Evolutionary conservation across 139 green algal genomes (phyloP).

Genomic region (Limnomonas spitsbergensis): DNA sequence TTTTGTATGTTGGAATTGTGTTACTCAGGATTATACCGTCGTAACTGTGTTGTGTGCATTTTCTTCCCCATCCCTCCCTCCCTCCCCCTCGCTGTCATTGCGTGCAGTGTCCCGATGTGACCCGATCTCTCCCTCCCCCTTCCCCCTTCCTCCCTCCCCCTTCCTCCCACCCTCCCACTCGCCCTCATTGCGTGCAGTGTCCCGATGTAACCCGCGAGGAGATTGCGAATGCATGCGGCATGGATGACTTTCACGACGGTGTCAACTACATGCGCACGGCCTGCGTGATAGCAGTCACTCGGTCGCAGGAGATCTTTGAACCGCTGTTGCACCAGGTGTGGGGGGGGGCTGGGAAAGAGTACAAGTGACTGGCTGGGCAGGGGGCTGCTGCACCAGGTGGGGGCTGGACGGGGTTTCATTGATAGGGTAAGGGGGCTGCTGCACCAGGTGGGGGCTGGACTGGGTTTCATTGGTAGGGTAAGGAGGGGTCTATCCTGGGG

Average conservation of each 20-base stretch:
- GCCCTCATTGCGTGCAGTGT: too few species aligned
- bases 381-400: conserved; percentile 77
- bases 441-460: not conserved
- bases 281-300: conserved; percentile 87
- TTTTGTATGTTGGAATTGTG: too few species aligned
- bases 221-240: conserved; percentile 92
- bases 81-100: too few species aligned
- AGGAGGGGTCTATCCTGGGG: too few species aligned
- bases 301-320: conserved; percentile 84
- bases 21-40: too few species aligned
- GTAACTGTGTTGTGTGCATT: too few species aligned
- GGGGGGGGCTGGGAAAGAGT: too few species aligned
- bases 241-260: conserved; percentile 93
- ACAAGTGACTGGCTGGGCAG: not conserved
- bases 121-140: too few species aligned
- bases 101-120: conserved; percentile 15
- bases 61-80: too few species aligned
- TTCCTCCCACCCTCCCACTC: too few species aligned
- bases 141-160: too few species aligned
- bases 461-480: too few species aligned
- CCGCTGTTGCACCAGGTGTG: conserved; percentile 87
- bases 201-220: conserved; percentile 67
- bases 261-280: conserved; percentile 94
- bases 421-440: conserved; percentile 21
- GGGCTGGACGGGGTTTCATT: not conserved